Evolutionary conservation across 2,329 filamentous ascomycete species (phyloP), one percentile per base, ranked within the genome.

Genomic region (Epichloe gansuensis): DNA sequence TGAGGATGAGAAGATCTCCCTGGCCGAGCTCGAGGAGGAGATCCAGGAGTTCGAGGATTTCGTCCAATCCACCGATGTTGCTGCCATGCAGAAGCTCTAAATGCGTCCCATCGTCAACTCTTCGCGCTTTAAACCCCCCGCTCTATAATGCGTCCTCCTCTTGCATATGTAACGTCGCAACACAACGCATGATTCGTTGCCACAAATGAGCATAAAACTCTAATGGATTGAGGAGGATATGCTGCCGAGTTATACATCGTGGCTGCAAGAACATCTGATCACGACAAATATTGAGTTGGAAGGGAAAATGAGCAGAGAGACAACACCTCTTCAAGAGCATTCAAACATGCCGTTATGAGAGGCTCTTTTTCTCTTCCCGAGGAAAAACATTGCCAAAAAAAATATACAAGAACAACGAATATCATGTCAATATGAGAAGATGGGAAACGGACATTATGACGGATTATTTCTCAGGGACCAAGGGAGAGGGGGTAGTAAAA

Each of bases 1-100:
- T 59, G 93, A 97, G 79, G 93, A 98, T 70, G 91, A 97, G 61
- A 96, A 96, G 82, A 72, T 98, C 68, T 90, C 87, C 60, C 71
- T 87, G 59, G 81, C 85, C 62, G 91, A 96, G 57, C 84, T 98
- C 61, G 82, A 95, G 79, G 82, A 88, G 68, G 66, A 87, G 76
- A 94, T 97, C 64, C 57, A 68, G 66, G 87, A 80, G 61, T 80
- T 90, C 64, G 93, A 97, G 77, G 93, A 98, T 70, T 85, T 88
- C 71, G 89, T 98, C 67, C 93, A 98, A 82, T 95, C 89, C 62
- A 84, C 85, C 63, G 93, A 97, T 71, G 70, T 96, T 66, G 84
- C 75, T 72, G 87, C 88, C 69, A 94, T 94, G 89, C 84, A 89
- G 79, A 94, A 94, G 80, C 76, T 91, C 74, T 96, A 89, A 82